Conservation (phyloP, 495 filamentous ascomycete genomes). For the Aspergillus nanangensis region DNA sequence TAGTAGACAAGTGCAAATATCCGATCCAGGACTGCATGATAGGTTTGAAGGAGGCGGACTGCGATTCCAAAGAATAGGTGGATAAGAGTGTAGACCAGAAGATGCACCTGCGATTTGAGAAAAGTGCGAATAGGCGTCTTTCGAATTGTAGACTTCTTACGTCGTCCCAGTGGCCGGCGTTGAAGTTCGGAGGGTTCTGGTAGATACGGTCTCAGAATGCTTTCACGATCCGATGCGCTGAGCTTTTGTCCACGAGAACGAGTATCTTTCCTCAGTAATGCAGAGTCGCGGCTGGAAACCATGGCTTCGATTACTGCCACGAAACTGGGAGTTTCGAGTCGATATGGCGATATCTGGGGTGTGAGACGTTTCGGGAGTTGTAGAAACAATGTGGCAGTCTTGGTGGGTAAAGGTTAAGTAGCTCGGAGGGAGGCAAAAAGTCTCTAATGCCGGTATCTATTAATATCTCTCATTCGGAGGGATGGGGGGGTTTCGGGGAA, state of each 20-base stretch:
- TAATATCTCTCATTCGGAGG: too few species aligned
- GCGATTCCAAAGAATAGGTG: constrained; percentile 84
- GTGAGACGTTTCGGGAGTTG: too few species aligned
- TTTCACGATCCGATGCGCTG: constrained; percentile 61
- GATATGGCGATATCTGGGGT: too few species aligned
- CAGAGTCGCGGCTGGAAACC: constrained; percentile 49
- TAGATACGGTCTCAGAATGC: constrained; percentile 70
- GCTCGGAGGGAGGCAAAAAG: too few species aligned
- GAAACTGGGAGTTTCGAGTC: not conserved
- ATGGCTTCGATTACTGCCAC: constrained; percentile 30
- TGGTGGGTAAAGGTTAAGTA: too few species aligned
- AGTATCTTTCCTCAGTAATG: constrained; percentile 61
- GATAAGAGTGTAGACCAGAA: constrained; percentile 65
- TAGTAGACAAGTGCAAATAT: constrained; percentile 78
- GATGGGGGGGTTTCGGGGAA: too few species aligned
- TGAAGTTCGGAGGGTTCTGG: constrained; percentile 51
- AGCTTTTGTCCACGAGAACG: constrained; percentile 55
- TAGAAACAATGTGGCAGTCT: too few species aligned
- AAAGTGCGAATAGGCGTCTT: constrained; percentile 61
- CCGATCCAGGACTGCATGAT: constrained; percentile 69
- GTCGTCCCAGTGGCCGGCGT: constrained; percentile 19
- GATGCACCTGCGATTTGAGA: constrained; percentile 60
- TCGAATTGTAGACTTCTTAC: constrained; percentile 22
- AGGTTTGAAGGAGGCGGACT: constrained; percentile 72
- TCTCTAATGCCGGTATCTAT: too few species aligned